phyloP scores from a whole-genome alignment of 371 early-diverging fungal species.

The Circinella umbellata region DNA sequence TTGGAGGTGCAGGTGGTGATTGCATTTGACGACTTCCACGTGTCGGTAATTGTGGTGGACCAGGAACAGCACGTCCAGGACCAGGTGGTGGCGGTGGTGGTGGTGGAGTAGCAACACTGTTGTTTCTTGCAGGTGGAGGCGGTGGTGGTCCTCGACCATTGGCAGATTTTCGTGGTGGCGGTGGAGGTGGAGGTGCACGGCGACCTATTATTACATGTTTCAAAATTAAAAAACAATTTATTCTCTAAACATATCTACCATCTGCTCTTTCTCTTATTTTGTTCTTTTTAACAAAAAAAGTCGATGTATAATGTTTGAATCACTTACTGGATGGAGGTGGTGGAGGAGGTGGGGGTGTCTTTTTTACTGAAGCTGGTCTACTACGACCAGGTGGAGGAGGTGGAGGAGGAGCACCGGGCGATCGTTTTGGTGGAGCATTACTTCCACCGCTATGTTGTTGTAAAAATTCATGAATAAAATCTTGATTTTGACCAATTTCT shows the following conservation, averaged over 20 bases:
- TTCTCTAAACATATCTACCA: too few relatives aligned
- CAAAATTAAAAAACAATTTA: background rate
- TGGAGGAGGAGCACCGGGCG: slow-evolving; percentile 49
- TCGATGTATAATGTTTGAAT: too few relatives aligned
- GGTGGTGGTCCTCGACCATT: slow-evolving; percentile 17
- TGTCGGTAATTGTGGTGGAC: slow-evolving; percentile 18
- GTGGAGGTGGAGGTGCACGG: slow-evolving; percentile 28
- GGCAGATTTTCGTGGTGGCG: slow-evolving; percentile 16
- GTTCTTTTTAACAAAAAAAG: too few relatives aligned
- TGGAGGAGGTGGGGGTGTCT: slow-evolving; percentile 23
- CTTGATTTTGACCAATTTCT: slow-evolving; percentile 59
- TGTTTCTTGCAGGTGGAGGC: slow-evolving; percentile 7
- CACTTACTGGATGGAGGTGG: slow-evolving; percentile 28
- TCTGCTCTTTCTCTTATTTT: too few relatives aligned
- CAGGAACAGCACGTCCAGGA: slow-evolving; percentile 14
- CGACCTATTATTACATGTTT: slow-evolving; percentile 17
- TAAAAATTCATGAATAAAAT: slow-evolving; percentile 56
- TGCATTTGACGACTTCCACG: slow-evolving; percentile 17
- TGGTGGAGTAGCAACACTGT: slow-evolving; percentile 16
- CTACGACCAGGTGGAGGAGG: slow-evolving; percentile 35
- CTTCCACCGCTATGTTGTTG: slow-evolving; percentile 48
- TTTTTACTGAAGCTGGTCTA: slow-evolving; percentile 10
- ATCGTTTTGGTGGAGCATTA: slow-evolving; percentile 1
- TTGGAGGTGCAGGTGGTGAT: slow-evolving; percentile 18
- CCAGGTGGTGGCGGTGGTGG: slow-evolving; percentile 33